Percentiles rank a stretch among this genome's conserved stretches.
Conservation (phyloP, 176 grass and related monocot genomes). For the Sorghum bicolor region DNA sequence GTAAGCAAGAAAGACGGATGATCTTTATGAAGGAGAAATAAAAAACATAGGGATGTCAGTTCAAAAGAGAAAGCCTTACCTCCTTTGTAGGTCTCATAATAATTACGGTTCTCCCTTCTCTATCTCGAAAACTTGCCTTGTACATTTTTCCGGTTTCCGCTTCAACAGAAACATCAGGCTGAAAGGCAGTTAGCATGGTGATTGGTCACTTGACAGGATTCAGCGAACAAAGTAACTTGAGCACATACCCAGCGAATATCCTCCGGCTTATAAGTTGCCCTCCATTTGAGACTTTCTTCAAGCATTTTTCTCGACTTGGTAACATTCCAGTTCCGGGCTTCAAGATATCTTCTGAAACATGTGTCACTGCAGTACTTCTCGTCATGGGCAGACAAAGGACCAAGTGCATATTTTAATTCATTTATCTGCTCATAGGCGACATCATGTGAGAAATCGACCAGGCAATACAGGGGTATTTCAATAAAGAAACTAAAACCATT, state of each 20-base stretch:
- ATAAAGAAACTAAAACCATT: background rate
- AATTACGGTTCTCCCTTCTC: constrained; percentile 65
- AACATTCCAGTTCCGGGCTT: constrained; percentile 72
- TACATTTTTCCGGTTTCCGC: constrained; percentile 85
- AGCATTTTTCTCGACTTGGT: constrained; percentile 80
- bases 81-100: constrained; percentile 71
- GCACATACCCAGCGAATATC: constrained; percentile 69
- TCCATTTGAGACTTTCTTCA: constrained; percentile 84
- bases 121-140: constrained; percentile 70
- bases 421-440: constrained; percentile 46
- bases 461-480: background rate
- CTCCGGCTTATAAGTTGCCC: constrained; percentile 60
- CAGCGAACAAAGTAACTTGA: background rate
- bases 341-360: constrained; percentile 76
- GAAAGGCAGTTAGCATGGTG: constrained; percentile 8
- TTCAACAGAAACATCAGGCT: constrained; percentile 72
- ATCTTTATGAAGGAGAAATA: background rate
- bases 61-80: constrained; percentile 30
- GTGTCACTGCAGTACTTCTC: constrained; percentile 55
- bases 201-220: background rate
- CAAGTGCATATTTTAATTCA: constrained; percentile 61
- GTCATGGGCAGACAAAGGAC: constrained; percentile 39
- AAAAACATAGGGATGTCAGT: background rate
- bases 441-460: background rate
- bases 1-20: background rate